phyloP scores from a whole-genome alignment of 2,329 filamentous ascomycete genomes.

The Incumbomyces lentus region DNA sequence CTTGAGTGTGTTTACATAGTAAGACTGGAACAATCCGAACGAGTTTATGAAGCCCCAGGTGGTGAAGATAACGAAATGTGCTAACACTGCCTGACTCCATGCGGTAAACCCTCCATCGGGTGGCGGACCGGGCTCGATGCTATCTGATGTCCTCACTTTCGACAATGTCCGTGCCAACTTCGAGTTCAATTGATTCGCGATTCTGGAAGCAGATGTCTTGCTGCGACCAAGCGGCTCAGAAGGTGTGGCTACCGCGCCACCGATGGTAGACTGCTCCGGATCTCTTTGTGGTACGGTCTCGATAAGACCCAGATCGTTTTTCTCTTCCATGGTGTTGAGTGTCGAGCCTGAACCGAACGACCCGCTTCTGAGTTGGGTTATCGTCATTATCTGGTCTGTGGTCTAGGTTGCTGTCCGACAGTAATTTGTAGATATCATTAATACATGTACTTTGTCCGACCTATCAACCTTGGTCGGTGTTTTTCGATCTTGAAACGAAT shows the following conservation, averaged over 20 bases:
- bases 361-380: no score
- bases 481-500: no score
- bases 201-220: slow-evolving; percentile 1
- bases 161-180: slow-evolving; percentile 1
- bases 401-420: no score
- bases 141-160: slow-evolving; percentile 4
- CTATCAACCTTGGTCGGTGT: no score
- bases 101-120: slow-evolving; percentile 44
- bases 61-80: slow-evolving; percentile 46
- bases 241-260: background rate
- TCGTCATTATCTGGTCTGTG: no score
- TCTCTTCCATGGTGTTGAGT: background rate
- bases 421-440: no score
- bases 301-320: slow-evolving; percentile 4
- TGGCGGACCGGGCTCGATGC: slow-evolving; percentile 26
- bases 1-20: slow-evolving; percentile 36
- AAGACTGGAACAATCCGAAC: slow-evolving; percentile 48
- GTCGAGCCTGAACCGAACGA: background rate
- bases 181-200: background rate
- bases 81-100: slow-evolving; percentile 46
- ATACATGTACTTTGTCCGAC: no score
- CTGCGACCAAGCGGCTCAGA: background rate
- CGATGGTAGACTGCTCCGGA: background rate
- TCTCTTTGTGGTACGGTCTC: slow-evolving; percentile 2
- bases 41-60: slow-evolving; percentile 46